phyloP scores from a whole-genome alignment of 1,284 basidiomycete species.

The Ceratobasidium sp. region DNA sequence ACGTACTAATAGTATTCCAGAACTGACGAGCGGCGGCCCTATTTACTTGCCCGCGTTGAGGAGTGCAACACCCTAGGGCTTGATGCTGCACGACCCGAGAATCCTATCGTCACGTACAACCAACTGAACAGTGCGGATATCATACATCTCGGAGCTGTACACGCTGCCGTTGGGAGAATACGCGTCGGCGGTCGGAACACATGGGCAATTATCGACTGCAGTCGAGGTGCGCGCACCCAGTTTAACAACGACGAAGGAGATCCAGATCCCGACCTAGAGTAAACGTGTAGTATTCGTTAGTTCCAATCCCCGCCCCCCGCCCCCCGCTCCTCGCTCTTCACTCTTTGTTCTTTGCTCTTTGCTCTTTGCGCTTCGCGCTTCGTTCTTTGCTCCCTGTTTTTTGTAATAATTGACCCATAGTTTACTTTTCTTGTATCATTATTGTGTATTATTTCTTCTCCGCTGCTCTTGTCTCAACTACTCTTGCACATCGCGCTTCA shows the following conservation, averaged over 20 bases:
- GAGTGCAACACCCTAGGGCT: constrained; percentile 8
- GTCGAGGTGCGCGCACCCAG: constrained; percentile 13
- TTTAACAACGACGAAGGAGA: constrained; percentile 10
- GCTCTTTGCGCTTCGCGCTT: neutral
- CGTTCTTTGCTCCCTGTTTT: neutral
- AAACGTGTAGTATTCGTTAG: neutral
- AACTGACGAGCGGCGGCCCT: neutral
- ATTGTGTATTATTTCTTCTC: too few relatives aligned
- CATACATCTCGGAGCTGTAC: constrained; percentile 7
- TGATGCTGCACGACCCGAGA: constrained; percentile 5
- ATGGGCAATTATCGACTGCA: constrained; percentile 26
- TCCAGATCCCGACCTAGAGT: constrained; percentile 5
- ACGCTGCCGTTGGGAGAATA: constrained; percentile 10
- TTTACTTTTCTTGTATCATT: too few relatives aligned
- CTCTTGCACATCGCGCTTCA: too few relatives aligned
- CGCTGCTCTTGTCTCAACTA: too few relatives aligned
- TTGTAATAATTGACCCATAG: too few relatives aligned
- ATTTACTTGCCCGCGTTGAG: constrained; percentile 8
- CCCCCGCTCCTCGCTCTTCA: neutral
- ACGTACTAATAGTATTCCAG: constrained; percentile 11
- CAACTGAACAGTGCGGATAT: neutral
- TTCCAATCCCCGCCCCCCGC: neutral
- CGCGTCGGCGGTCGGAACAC: neutral
- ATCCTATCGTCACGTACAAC: neutral
- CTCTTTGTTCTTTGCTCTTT: neutral